Base-by-base conservation (phyloP, 2,329 filamentous ascomycete species). In the Fusarium anguioides region DNA sequence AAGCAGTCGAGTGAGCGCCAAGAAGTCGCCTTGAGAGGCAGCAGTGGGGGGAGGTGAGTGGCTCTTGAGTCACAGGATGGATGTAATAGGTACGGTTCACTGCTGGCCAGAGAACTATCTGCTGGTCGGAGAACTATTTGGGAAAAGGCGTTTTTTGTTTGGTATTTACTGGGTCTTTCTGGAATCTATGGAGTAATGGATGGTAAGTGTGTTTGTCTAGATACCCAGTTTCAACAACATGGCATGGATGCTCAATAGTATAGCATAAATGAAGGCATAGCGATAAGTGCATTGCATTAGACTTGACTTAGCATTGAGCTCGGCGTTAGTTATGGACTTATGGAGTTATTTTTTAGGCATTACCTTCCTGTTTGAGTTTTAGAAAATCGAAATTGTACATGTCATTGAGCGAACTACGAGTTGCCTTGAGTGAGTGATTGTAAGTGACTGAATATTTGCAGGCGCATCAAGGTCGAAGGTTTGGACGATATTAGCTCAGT, bases 271-370 rank as follows among this genome's bases (percentile, higher is more conserved):
- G 27, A 20, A 29, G 46, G 46, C 56, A 68, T 57, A 61, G 46
- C 41, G 35, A 48, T 23, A 18, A 40, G 40, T 46, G 48, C 59
- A 51, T 68, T 56, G 48, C 59, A 55, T 68, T 56, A 44, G 63
- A 50, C 31, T 64, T 42, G 42, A 23, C 44, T 50, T 31, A 47
- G 41, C 21, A 62, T 33, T 47, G 26, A 49, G 33, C 17, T 36
- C 18, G 45, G 51, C 39, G 35, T 40, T 29, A 31, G 29, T 47
- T 23, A 48, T 20, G 27, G 56, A 48, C 29, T 27, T 33, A 18
- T 18, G 21, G 33, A 55, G 26, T 40, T 37, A 21, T 33, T n/a
- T n/a, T n/a, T n/a, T n/a, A n/a, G n/a, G 24, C 11, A 7, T 24
- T 12, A 31, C 20, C 35, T 51, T 55, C 36, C 29, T 48, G 23